Conservation (phyloP, 768 basidiomycete genomes). For the Butyriboletus loyo region DNA sequence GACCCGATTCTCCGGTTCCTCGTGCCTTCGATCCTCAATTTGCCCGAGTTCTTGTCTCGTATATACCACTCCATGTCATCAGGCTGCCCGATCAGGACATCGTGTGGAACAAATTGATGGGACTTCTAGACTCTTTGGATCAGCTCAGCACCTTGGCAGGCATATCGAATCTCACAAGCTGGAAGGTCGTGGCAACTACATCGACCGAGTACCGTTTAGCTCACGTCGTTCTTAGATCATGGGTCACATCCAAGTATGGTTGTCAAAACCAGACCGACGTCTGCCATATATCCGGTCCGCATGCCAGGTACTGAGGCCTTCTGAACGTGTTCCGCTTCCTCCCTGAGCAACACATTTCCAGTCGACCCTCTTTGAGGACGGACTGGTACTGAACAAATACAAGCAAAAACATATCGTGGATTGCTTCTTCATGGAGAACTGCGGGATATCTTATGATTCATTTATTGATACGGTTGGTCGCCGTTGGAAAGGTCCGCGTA, state of each 20-base stretch:
- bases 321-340: background rate
- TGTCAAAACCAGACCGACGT: conserved; percentile 36
- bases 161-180: conserved; percentile 46
- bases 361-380: conserved; percentile 57
- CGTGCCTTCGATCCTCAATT: conserved; percentile 66
- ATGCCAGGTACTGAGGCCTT: conserved; percentile 47
- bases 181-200: conserved; percentile 50
- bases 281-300: conserved; percentile 62
- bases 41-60: conserved; percentile 61
- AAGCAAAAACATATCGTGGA: conserved; percentile 55
- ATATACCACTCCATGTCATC: conserved; percentile 65
- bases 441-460: conserved; percentile 51
- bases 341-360: conserved; percentile 25
- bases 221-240: conserved; percentile 35
- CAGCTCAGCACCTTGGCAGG: conserved; percentile 48
- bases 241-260: conserved; percentile 51
- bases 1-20: conserved; percentile 44
- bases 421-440: conserved; percentile 60
- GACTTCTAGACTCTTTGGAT: conserved; percentile 53
- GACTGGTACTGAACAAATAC: conserved; percentile 51
- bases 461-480: conserved; percentile 39
- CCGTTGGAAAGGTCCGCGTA: conserved; percentile 37
- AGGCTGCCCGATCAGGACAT: conserved; percentile 45
- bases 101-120: conserved; percentile 50
- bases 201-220: background rate